phyloP scores from a whole-genome alignment of 2,329 filamentous ascomycete species.

The Beauveria sp. region DNA sequence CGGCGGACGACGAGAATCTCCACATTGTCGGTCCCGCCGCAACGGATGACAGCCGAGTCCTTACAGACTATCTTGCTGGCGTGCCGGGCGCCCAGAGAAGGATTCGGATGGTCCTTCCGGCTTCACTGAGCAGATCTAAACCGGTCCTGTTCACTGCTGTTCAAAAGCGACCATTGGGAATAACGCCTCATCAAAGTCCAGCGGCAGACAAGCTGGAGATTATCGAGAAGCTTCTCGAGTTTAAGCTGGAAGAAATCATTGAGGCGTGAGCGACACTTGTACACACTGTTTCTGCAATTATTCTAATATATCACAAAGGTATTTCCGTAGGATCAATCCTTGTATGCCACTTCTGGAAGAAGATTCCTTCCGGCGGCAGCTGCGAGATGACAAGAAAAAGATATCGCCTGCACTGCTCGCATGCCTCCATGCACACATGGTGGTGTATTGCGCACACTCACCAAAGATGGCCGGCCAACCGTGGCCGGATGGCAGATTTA shows the following conservation, averaged over 20 bases:
- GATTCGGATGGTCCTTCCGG: slow-evolving; percentile 24
- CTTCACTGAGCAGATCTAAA: slow-evolving; percentile 22
- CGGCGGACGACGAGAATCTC: slow-evolving; percentile 30
- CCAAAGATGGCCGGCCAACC: slow-evolving; percentile 25
- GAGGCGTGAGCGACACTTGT: slow-evolving; percentile 29
- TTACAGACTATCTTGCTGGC: slow-evolving; percentile 47
- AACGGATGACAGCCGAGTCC: slow-evolving; percentile 51
- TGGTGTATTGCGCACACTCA: slow-evolving; percentile 50
- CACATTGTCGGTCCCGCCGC: slow-evolving; percentile 54
- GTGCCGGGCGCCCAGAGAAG: slow-evolving; percentile 23
- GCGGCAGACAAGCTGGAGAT: slow-evolving; percentile 43
- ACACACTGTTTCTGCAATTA: rapidly evolving
- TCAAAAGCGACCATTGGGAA: slow-evolving; percentile 36
- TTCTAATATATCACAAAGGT: slow-evolving; percentile 26
- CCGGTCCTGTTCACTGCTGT: slow-evolving; percentile 41
- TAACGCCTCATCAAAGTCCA: slow-evolving; percentile 28
- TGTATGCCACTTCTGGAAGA: slow-evolving; percentile 56
- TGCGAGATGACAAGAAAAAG: slow-evolving; percentile 34
- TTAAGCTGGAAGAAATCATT: slow-evolving; percentile 42
- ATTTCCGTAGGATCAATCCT: slow-evolving; percentile 47
- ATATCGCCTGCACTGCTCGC: slow-evolving; percentile 49
- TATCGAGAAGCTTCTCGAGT: slow-evolving; percentile 52
- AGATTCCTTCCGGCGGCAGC: slow-evolving; percentile 41
- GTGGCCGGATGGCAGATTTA: slow-evolving; percentile 47
- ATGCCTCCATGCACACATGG: slow-evolving; percentile 48